Evolutionary conservation across 495 filamentous ascomycete genomes (phyloP), one percentile per base, ranked within the genome.

Genomic region (Penicillium chermesinum): DNA sequence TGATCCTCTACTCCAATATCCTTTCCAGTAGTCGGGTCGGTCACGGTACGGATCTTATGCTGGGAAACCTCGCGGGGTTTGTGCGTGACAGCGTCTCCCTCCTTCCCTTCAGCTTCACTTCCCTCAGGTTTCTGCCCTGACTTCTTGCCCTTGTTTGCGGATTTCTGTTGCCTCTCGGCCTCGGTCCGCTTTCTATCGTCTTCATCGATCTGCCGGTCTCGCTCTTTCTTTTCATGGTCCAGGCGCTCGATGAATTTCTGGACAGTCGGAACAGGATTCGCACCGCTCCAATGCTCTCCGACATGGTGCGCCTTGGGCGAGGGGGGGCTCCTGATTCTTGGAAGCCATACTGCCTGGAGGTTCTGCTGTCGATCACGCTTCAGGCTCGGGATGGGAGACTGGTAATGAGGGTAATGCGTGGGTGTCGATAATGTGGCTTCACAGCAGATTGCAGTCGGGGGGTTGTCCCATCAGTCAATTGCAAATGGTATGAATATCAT

Each of bases 1-100:
- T 86, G 83, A 64, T 97, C 89, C 55, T 91, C 89, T 43, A 97
- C 95, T 41, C 86, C 82, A 19, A 96, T 88, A 35, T 95, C 72
- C 32, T 79, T 83, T 6, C 90, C 89, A 0, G 91, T 96, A 0
- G 83, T 84, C 0, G 91, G 91, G 67, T 97, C 91, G 7, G 84
- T 86, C 33, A 96, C 90, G 3, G 69, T 83, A 53, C 87, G 84
- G 6, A 76, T 79, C 19, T 74, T 77, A 25, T 71, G 64, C 50
- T 78, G 65, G 12, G 72, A 68, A 13, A 64, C 67, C 18, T 76
- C 61, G 22, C 69, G 68, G 22, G 66, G 60, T 36, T 70, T 48
- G 44, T 76, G 69, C 21, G 68, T 58, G 2, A 58, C 38, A 2
- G 50, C 63, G 22, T 76, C 70, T 38, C 67, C 71, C 52, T 71